Base-by-base conservation (phyloP, 2,329 filamentous ascomycete species). In the Trichoderma sp. region DNA sequence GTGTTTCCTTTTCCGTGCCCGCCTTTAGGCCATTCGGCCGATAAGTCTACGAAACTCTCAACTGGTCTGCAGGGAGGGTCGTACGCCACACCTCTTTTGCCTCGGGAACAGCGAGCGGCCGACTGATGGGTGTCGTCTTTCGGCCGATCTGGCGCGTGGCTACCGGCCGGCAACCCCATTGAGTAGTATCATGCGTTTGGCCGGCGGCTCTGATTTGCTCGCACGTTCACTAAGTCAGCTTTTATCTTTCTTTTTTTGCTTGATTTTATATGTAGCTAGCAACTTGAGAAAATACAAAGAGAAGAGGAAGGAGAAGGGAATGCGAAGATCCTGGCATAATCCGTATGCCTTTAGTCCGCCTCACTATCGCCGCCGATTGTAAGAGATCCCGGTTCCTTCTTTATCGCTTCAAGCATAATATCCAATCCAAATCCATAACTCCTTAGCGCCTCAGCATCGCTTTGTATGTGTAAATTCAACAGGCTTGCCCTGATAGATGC, bases 81-180 rank as follows among this genome's bases (percentile, higher is more conserved):
- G 39, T 62, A 69, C 67, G 67, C 67, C 67, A 61, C 66, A 55
- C 47, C 39, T 47, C 23, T 23, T 11, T 65, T 30, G 17, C 28
- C 36, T 62, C 57, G 55, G 67, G 57, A 36, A 69, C 57, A 69
- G 58, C 57, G 67, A 53, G 67, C 67, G 67, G 67, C 67, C 67
- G 67, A 69, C 57, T 58, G 55, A 36, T 43, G 39, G 26, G 20
- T 57, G 57, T 30, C 7, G 28, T 17, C 67, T 69, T 61, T 39
- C 67, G 67, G 34, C 67, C 67, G 67, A 69, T 53, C 57, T 50
- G 36, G 20, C 47, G 43, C 39, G 28, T 43, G 43, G 28, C 11
- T 32, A n/a, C 39, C 34, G 55, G 57, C 36, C 26, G 43, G 39
- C 57, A 23, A 36, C 13, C 57, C 57, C 39, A 62, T 62, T 26